These are phyloP conservation scores for Aspergillus novofumigatus DNA, from an alignment of 2,329 filamentous ascomycete genomes.

Conservation along the genomic window DNA sequence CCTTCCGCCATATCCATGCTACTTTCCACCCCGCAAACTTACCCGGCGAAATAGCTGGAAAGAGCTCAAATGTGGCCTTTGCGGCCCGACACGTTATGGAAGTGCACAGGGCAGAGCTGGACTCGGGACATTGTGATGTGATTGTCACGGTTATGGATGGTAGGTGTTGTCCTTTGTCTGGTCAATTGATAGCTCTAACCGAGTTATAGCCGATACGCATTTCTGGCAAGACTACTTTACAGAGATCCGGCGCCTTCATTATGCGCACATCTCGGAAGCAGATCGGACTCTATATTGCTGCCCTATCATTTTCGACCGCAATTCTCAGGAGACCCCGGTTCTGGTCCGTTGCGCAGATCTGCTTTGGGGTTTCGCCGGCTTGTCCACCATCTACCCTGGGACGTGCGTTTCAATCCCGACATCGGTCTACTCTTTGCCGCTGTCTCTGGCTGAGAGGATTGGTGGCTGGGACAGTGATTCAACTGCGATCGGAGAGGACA, in stretches of 20 bases:
- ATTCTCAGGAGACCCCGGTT: constrained; percentile 63
- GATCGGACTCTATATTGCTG: constrained; percentile 62
- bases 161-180: constrained; percentile 36
- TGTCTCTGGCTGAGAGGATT: constrained; percentile 63
- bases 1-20: constrained; percentile 63
- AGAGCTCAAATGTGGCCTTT: constrained; percentile 71
- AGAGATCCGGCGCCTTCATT: constrained; percentile 61
- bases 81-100: constrained; percentile 46
- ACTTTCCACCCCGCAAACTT: constrained; percentile 65
- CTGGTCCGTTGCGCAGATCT: constrained; percentile 69
- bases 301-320: constrained; percentile 71
- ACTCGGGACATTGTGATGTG: constrained; percentile 50
- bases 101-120: constrained; percentile 17
- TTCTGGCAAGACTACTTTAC: constrained; percentile 65
- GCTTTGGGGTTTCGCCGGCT: constrained; percentile 66
- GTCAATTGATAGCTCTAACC: background rate
- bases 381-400: constrained; percentile 63
- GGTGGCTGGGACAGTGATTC: constrained; percentile 68
- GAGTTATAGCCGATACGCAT: constrained; percentile 49
- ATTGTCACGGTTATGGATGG: constrained; percentile 70
- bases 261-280: constrained; percentile 39
- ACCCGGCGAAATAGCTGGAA: constrained; percentile 65
- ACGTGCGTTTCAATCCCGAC: constrained; percentile 66
- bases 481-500: constrained; percentile 69
- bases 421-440: constrained; percentile 67